These are phyloP conservation scores for Colletotrichum tofieldiae DNA, from an alignment of 2,329 filamentous ascomycete genomes.

Conservation along the genomic window DNA sequence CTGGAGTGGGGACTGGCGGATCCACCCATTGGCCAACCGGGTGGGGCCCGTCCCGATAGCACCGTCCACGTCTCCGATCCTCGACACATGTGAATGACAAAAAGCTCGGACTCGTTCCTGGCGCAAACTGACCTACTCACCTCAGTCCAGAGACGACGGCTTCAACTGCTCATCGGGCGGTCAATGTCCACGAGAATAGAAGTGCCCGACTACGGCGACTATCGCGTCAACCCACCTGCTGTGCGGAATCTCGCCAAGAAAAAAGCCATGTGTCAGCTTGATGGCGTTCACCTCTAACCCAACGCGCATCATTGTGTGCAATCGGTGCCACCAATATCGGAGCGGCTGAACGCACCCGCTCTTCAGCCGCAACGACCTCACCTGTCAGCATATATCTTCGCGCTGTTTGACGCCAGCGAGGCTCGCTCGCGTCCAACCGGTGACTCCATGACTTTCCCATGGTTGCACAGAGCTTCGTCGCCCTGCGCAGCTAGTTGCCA, in stretches of 20 bases:
- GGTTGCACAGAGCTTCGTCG: not conserved
- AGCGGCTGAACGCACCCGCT: slow-evolving; percentile 22
- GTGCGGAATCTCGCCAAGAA: not conserved
- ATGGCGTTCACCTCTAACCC: not conserved
- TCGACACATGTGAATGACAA: slow-evolving; percentile 43
- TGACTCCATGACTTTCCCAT: not conserved
- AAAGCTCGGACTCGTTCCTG: slow-evolving; percentile 6
- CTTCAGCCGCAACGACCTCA: slow-evolving; percentile 26
- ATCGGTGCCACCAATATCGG: slow-evolving; percentile 7
- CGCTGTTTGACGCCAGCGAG: not conserved
- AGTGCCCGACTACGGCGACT: not conserved
- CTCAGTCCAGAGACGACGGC: not conserved
- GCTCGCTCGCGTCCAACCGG: not conserved
- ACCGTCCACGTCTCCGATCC: slow-evolving; percentile 25
- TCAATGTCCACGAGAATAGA: not conserved
- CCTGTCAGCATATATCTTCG: slow-evolving; percentile 10
- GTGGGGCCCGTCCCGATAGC: slow-evolving; percentile 30
- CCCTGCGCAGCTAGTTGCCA: not conserved
- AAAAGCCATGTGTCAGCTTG: not conserved
- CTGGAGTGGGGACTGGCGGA: slow-evolving; percentile 12
- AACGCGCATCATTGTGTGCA: not conserved
- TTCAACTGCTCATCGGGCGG: not conserved
- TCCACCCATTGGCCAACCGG: slow-evolving; percentile 33
- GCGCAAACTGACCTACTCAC: not conserved
- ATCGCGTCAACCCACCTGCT: not conserved